A percentile compares a stretch with the other conserved stretches of the same genome.
These are phyloP conservation scores for Penicillium waksmanii DNA, from an alignment of 495 filamentous ascomycete species.

Conservation along the genomic window DNA sequence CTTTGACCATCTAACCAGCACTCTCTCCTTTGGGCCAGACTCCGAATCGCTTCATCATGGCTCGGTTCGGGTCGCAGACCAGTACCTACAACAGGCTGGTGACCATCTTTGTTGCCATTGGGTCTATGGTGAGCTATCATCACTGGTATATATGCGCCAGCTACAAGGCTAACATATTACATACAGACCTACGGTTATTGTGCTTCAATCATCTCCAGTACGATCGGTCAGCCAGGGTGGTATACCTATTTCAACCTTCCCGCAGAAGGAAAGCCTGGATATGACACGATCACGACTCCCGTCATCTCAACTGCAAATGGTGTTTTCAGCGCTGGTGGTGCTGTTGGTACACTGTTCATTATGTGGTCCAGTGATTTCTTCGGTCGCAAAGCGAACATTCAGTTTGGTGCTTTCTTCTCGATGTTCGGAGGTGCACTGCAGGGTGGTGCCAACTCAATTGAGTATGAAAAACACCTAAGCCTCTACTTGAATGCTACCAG, in stretches of 20 bases:
- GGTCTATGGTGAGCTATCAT: constrained; percentile 36
- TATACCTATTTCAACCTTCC: constrained; percentile 51
- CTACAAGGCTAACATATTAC: not conserved
- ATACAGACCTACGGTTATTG: constrained; percentile 51
- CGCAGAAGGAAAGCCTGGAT: constrained; percentile 41
- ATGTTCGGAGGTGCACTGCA: constrained; percentile 51
- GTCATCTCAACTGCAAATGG: constrained; percentile 54
- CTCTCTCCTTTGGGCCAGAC: not conserved
- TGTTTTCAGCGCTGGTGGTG: constrained; percentile 50
- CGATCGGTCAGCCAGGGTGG: constrained; percentile 57
- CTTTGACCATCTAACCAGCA: not conserved
- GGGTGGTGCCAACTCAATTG: constrained; percentile 45
- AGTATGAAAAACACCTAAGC: constrained; percentile 21
- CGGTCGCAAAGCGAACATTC: constrained; percentile 48
- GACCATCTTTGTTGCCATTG: constrained; percentile 41
- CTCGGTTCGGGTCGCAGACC: constrained; percentile 34
- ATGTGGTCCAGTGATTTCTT: constrained; percentile 50
- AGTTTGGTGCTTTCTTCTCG: constrained; percentile 46
- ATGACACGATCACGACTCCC: constrained; percentile 48
- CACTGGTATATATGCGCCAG: not conserved
- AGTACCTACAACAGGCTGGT: constrained; percentile 42
- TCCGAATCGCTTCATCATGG: constrained; percentile 18
- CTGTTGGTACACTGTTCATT: constrained; percentile 45
- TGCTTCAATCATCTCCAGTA: constrained; percentile 53
- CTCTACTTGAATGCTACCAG: not conserved